These are phyloP conservation scores for Mortierella sp. DNA, from an alignment of 371 early-diverging fungal genomes.

Conservation along the genomic window DNA sequence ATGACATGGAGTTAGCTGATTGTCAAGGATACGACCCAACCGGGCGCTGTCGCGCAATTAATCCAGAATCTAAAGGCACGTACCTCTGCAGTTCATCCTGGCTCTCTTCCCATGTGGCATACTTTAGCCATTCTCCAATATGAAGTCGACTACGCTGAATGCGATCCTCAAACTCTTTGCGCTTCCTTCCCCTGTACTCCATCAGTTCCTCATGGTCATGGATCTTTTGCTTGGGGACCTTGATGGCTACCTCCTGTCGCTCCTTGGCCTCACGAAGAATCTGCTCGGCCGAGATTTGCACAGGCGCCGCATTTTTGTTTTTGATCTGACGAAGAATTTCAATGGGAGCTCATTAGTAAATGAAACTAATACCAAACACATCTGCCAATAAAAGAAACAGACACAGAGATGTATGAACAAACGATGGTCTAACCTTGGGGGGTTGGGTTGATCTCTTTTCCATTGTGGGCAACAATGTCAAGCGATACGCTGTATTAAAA, in stretches of 20 bases:
- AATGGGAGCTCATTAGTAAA: background rate
- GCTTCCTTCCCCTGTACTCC: slow-evolving; percentile 90
- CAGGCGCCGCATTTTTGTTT: slow-evolving; percentile 96
- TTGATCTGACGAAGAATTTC: slow-evolving; percentile 81
- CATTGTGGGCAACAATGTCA: slow-evolving; percentile 16
- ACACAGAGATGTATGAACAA: background rate
- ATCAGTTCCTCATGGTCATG: slow-evolving; percentile 92
- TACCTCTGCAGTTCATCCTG: slow-evolving; percentile 75
- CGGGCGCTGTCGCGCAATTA: background rate
- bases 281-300: slow-evolving; percentile 99
- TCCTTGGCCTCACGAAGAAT: slow-evolving; percentile 95
- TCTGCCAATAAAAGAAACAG: background rate
- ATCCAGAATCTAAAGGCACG: background rate
- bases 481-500: background rate
- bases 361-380: background rate
- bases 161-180: slow-evolving; percentile 95
- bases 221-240: slow-evolving; percentile 91
- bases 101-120: slow-evolving; percentile 96
- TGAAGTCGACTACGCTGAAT: slow-evolving; percentile 88
- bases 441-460: slow-evolving; percentile 38
- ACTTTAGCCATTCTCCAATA: slow-evolving; percentile 94
- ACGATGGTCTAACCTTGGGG: slow-evolving; percentile 23
- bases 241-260: slow-evolving; percentile 82
- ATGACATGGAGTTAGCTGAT: background rate
- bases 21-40: background rate